Percentiles rank a stretch among this genome's conserved stretches.
Conservation (phyloP, 495 filamentous ascomycete species). For the Penicillium parvum region DNA sequence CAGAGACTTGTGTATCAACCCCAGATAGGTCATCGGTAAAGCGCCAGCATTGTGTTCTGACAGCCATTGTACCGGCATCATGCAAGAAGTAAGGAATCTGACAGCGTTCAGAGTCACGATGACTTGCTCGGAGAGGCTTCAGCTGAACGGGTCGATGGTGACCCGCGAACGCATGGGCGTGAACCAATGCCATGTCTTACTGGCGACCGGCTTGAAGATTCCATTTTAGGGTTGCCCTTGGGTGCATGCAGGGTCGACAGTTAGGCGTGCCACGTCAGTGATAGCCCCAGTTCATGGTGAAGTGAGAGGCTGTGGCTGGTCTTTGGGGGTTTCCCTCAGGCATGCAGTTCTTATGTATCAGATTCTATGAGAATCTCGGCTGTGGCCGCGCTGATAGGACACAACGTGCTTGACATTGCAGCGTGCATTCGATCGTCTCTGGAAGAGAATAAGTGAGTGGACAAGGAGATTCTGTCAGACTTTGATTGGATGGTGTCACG, state of each 20-base stretch:
- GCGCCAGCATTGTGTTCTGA: background rate
- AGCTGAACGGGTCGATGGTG: constrained; percentile 7
- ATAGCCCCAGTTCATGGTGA: constrained; percentile 10
- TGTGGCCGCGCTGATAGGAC: constrained; percentile 16
- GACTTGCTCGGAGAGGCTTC: constrained; percentile 3
- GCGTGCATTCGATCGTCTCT: constrained; percentile 5
- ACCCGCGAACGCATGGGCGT: background rate
- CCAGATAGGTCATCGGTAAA: background rate
- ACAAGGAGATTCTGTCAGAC: background rate
- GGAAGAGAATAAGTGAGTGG: constrained; percentile 7
- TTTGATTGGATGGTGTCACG: constrained; percentile 16
- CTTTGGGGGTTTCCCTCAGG: constrained; percentile 3
- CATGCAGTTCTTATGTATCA: constrained; percentile 25
- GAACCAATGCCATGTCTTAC: constrained; percentile 7
- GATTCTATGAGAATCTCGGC: constrained; percentile 4
- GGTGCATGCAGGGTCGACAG: constrained; percentile 7
- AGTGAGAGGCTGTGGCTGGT: constrained; percentile 14
- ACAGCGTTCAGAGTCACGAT: constrained; percentile 1
- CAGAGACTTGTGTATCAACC: constrained; percentile 3
- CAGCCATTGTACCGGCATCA: constrained; percentile 2
- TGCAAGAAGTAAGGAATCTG: constrained; percentile 14
- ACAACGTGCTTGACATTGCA: constrained; percentile 11
- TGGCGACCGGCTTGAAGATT: constrained; percentile 8
- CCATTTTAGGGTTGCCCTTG: constrained; percentile 12
- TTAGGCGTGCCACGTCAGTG: constrained; percentile 30